Percentiles rank a stretch among this genome's conserved stretches.
phyloP scores from a whole-genome alignment of 768 basidiomycete genomes.

The Asterophora parasitica region DNA sequence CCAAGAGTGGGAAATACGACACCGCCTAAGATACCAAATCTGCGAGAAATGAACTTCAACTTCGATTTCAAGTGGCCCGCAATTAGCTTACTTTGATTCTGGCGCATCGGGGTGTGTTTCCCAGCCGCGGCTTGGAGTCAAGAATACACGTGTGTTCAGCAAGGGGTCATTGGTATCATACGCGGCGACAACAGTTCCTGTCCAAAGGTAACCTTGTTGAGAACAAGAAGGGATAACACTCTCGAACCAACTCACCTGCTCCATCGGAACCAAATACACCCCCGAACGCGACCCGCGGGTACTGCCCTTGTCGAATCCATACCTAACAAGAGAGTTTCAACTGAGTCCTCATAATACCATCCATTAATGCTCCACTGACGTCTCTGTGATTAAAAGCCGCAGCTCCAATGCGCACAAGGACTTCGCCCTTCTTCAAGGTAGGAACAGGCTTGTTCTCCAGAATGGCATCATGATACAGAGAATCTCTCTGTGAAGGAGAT shows the following conservation, averaged over 20 bases:
- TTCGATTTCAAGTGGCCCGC: background rate
- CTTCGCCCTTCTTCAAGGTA: constrained; percentile 46
- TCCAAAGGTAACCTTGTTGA: background rate
- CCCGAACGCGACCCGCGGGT: constrained; percentile 58
- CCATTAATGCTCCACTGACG: constrained; percentile 29
- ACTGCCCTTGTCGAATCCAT: constrained; percentile 68
- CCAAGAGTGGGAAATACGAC: constrained; percentile 50
- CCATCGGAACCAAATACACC: constrained; percentile 69
- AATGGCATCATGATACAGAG: constrained; percentile 52
- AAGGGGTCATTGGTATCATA: constrained; percentile 49
- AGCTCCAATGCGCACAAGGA: constrained; percentile 65
- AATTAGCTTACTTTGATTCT: constrained; percentile 47
- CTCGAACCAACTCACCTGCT: constrained; percentile 46
- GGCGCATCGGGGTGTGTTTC: constrained; percentile 57
- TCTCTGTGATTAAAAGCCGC: constrained; percentile 78
- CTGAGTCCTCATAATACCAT: background rate
- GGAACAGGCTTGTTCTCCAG: constrained; percentile 49
- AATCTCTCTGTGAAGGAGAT: constrained; percentile 31
- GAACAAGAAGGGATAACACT: background rate
- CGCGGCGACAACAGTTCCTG: constrained; percentile 63
- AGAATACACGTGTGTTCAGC: constrained; percentile 62
- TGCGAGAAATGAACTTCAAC: constrained; percentile 18
- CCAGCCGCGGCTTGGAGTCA: constrained; percentile 80
- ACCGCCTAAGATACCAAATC: constrained; percentile 68
- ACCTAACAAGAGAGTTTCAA: constrained; percentile 36